phyloP scores from a whole-genome alignment of 768 basidiomycete species.

The Fomitopsis pulvina region DNA sequence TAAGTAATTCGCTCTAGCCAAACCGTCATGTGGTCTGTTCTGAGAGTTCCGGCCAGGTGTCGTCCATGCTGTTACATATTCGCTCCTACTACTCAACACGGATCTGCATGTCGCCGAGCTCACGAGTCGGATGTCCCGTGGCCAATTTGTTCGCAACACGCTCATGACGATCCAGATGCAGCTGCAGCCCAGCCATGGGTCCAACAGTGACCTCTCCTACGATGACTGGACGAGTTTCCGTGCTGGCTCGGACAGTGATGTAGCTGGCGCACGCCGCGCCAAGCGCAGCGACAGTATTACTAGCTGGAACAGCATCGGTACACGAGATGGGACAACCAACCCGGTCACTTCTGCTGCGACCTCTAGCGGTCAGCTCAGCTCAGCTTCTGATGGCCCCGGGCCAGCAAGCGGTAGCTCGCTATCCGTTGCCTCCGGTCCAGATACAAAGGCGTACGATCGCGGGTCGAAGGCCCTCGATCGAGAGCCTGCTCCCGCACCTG shows the following conservation, averaged over 20 bases:
- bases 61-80: constrained; percentile 93
- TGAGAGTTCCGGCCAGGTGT: constrained; percentile 48
- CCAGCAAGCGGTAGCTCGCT: constrained; percentile 56
- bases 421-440: constrained; percentile 45
- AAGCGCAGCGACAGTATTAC: constrained; percentile 81
- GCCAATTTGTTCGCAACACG: constrained; percentile 90
- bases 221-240: constrained; percentile 64
- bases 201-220: constrained; percentile 55
- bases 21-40: neutral
- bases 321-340: constrained; percentile 5
- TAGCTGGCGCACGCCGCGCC: constrained; percentile 38
- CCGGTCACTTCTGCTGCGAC: neutral
- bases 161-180: constrained; percentile 81
- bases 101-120: constrained; percentile 96
- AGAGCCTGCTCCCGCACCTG: constrained; percentile 19
- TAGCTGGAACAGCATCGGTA: constrained; percentile 70
- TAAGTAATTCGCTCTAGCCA: constrained; percentile 31
- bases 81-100: constrained; percentile 90
- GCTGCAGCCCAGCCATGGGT: constrained; percentile 48
- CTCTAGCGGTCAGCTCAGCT: constrained; percentile 22
- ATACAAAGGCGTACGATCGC: constrained; percentile 28
- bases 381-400: constrained; percentile 15
- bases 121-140: constrained; percentile 81
- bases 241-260: constrained; percentile 54
- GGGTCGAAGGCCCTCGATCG: constrained; percentile 4